These are phyloP conservation scores for Rhododendron kiyosumense DNA, from an alignment of 148 eudicot genomes.

Conservation along the genomic window DNA sequence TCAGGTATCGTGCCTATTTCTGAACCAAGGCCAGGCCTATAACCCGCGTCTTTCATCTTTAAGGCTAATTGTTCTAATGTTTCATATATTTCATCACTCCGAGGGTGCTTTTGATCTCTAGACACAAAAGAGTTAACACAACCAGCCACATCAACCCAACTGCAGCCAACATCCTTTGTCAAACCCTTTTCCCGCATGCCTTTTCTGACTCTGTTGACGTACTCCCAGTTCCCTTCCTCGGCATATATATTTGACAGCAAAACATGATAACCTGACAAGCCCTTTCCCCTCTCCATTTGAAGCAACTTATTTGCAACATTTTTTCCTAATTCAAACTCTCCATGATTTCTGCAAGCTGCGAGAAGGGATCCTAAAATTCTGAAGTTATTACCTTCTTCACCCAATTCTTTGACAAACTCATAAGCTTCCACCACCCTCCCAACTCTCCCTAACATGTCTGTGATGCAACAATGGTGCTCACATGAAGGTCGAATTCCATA, in stretches of 20 bases:
- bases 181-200: constrained; percentile 61
- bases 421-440: not conserved
- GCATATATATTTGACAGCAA: constrained; percentile 73
- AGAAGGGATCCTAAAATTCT: constrained; percentile 90
- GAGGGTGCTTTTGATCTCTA: constrained; percentile 54
- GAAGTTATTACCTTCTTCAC: constrained; percentile 42
- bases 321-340: constrained; percentile 56
- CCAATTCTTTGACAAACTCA: constrained; percentile 53
- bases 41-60: constrained; percentile 42
- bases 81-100: constrained; percentile 38
- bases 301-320: constrained; percentile 59
- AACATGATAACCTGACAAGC: constrained; percentile 59
- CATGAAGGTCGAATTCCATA: constrained; percentile 23
- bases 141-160: constrained; percentile 49
- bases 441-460: constrained; percentile 46
- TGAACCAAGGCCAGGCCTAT: constrained; percentile 1
- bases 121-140: constrained; percentile 52
- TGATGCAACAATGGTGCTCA: constrained; percentile 79
- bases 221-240: constrained; percentile 79
- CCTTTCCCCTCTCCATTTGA: constrained; percentile 39
- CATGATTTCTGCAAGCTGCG: constrained; percentile 65
- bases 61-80: constrained; percentile 35
- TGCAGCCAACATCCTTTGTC: constrained; percentile 68
- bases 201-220: constrained; percentile 66
- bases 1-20: constrained; percentile 7